Conservation (phyloP, 202 grass and related monocot genomes). For the Saccharum hybrid region DNA sequence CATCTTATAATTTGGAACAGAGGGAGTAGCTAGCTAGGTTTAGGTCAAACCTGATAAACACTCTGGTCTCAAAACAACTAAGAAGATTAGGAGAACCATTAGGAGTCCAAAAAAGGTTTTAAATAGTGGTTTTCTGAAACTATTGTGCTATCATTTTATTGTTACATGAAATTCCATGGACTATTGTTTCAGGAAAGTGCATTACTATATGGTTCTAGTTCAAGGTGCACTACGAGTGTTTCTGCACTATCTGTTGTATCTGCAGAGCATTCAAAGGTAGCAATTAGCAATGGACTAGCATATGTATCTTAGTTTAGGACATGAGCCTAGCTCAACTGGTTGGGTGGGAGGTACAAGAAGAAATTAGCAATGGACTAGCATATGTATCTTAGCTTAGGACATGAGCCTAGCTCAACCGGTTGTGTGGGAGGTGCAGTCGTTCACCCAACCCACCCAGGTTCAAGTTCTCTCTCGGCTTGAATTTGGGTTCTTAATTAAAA, state of each 20-base stretch:
- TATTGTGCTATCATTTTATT: not conserved
- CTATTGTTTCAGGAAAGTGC: conserved; percentile 12
- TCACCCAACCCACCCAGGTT: not conserved
- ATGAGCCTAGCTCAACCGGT: not conserved
- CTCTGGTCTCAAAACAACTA: conserved; percentile 1
- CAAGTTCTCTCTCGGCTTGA: too few relatives aligned
- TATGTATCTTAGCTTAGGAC: too few relatives aligned
- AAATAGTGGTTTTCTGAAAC: not conserved
- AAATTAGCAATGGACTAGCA: not conserved
- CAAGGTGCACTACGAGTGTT: not conserved
- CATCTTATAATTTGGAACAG: too few relatives aligned
- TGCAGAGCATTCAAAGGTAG: not conserved
- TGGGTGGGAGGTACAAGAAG: too few relatives aligned
- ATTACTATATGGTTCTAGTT: not conserved
- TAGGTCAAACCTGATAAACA: conserved; percentile 7
- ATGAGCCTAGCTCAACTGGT: too few relatives aligned
- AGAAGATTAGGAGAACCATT: not conserved
- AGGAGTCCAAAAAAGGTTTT: not conserved
- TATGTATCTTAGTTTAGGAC: too few relatives aligned
- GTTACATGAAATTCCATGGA: not conserved
- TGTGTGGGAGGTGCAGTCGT: too few relatives aligned
- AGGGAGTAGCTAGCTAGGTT: not conserved
- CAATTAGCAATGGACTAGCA: not conserved
- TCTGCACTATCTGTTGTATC: not conserved
- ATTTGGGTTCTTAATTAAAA: too few relatives aligned